These are phyloP conservation scores for Cladosporium sp. DNA, from an alignment of 2,329 filamentous ascomycete genomes.

Conservation along the genomic window DNA sequence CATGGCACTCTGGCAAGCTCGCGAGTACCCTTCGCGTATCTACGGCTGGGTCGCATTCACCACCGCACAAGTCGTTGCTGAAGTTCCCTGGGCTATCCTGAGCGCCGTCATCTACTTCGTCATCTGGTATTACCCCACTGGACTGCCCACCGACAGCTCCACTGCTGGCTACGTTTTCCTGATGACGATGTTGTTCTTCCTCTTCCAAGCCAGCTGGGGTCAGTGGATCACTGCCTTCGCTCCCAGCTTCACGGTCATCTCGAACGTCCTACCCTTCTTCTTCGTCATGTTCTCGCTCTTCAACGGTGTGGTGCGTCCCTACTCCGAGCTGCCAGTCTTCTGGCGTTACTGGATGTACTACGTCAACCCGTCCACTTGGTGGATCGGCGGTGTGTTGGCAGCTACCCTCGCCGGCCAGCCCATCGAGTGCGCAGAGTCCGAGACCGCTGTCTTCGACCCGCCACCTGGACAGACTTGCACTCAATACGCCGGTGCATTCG, in stretches of 20 bases:
- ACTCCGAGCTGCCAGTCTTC: slow-evolving; percentile 60
- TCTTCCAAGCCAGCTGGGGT: slow-evolving; percentile 72
- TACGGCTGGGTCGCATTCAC: slow-evolving; percentile 76
- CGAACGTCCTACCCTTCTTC: slow-evolving; percentile 73
- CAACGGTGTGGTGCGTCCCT: slow-evolving; percentile 72
- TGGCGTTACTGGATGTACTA: slow-evolving; percentile 72
- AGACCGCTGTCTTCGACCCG: slow-evolving; percentile 62
- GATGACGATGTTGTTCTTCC: slow-evolving; percentile 72
- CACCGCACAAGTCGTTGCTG: slow-evolving; percentile 67
- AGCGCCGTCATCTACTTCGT: slow-evolving; percentile 65
- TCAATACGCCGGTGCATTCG: slow-evolving; percentile 60
- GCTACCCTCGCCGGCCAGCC: slow-evolving; percentile 54
- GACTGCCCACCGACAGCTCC: slow-evolving; percentile 61
- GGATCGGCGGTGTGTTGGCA: slow-evolving; percentile 66
- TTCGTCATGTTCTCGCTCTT: slow-evolving; percentile 73
- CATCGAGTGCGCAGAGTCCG: slow-evolving; percentile 44
- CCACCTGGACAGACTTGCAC: slow-evolving; percentile 62
- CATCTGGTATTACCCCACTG: slow-evolving; percentile 73
- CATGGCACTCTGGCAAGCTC: slow-evolving; percentile 66
- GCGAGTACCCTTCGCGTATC: slow-evolving; percentile 69
- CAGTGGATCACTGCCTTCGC: slow-evolving; percentile 84
- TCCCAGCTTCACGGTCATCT: slow-evolving; percentile 72
- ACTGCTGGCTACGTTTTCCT: slow-evolving; percentile 72
- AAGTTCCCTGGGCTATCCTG: slow-evolving; percentile 67
- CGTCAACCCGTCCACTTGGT: slow-evolving; percentile 66